phyloP scores from a whole-genome alignment of 2,329 filamentous ascomycete genomes.

The Colletotrichum sp. region DNA sequence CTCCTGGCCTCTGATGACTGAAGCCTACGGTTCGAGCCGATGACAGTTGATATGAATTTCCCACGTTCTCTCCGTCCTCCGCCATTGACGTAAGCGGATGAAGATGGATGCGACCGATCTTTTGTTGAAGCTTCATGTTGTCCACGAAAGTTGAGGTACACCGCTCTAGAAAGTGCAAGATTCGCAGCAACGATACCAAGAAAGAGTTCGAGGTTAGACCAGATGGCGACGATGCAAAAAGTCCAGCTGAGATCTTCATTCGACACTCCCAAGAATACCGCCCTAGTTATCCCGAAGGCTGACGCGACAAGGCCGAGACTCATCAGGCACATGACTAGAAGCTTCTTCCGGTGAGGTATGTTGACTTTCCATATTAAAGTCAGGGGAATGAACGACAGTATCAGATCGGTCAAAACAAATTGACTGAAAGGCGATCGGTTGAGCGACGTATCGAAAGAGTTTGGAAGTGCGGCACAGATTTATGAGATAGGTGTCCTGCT shows the following conservation, averaged over 20 bases:
- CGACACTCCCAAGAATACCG: slow-evolving; percentile 22
- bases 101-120: not conserved
- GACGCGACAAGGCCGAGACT: slow-evolving; percentile 29
- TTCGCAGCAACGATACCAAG: slow-evolving; percentile 41
- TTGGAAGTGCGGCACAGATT: not conserved
- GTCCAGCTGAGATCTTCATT: slow-evolving; percentile 27
- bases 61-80: not conserved
- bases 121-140: not conserved
- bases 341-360: slow-evolving; percentile 29
- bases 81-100: not conserved
- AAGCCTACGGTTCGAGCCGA: not conserved
- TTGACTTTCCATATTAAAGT: slow-evolving; percentile 34
- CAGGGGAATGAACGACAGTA: slow-evolving; percentile 29
- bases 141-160: slow-evolving; percentile 22
- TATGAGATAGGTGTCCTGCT: not conserved
- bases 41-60: not conserved
- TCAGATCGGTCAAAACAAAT: slow-evolving; percentile 24
- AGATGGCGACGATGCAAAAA: slow-evolving; percentile 37
- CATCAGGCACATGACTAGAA: slow-evolving; percentile 31
- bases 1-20: not conserved
- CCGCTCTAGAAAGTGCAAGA: slow-evolving; percentile 25
- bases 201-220: slow-evolving; percentile 39
- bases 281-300: slow-evolving; percentile 24
- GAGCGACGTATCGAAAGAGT: not conserved
- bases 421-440: not conserved